A percentile compares a stretch with the other conserved stretches of the same genome.
These are phyloP conservation scores for Fusarium ambrosium DNA, from an alignment of 2,329 filamentous ascomycete genomes.

Conservation along the genomic window DNA sequence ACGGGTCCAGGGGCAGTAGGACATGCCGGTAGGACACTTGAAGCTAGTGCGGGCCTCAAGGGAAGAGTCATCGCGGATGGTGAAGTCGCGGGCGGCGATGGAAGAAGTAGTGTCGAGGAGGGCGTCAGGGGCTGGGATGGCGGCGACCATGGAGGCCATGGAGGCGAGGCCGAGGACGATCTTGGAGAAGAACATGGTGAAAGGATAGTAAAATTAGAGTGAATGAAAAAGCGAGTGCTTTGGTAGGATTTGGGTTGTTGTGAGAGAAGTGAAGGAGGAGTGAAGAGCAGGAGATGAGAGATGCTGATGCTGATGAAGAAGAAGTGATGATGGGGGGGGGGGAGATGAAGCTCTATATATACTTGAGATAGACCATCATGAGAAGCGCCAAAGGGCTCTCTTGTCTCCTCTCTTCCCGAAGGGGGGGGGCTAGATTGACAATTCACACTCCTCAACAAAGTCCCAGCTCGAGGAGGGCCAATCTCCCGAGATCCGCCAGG, in stretches of 20 bases:
- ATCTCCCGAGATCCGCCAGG: slow-evolving; percentile 4
- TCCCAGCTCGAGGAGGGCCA: not conserved
- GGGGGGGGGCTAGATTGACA: not conserved
- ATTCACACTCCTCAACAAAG: slow-evolving; percentile 12
- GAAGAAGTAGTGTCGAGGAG: slow-evolving; percentile 50
- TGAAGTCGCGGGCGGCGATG: slow-evolving; percentile 33
- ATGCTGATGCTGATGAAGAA: slow-evolving; percentile 24
- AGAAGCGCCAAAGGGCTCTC: not conserved
- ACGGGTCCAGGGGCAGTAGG: slow-evolving; percentile 55
- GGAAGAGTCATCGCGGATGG: slow-evolving; percentile 30
- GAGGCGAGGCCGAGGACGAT: slow-evolving; percentile 44
- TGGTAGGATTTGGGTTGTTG: not conserved
- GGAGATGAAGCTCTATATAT: slow-evolving; percentile 30
- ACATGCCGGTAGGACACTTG: slow-evolving; percentile 52
- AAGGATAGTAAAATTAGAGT: not conserved
- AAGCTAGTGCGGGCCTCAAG: slow-evolving; percentile 46
- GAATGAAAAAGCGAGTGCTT: slow-evolving; percentile 8
- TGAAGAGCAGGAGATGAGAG: slow-evolving; percentile 26
- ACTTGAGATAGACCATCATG: not conserved
- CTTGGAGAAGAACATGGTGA: slow-evolving; percentile 51
- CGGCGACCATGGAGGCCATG: slow-evolving; percentile 46
- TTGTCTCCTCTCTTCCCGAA: slow-evolving; percentile 5
- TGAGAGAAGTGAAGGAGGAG: slow-evolving; percentile 18
- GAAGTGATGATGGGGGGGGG: slow-evolving; percentile 17
- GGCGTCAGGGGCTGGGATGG: slow-evolving; percentile 37